Conservation (phyloP, 148 eudicot species). For the Pouteria glomerata region DNA sequence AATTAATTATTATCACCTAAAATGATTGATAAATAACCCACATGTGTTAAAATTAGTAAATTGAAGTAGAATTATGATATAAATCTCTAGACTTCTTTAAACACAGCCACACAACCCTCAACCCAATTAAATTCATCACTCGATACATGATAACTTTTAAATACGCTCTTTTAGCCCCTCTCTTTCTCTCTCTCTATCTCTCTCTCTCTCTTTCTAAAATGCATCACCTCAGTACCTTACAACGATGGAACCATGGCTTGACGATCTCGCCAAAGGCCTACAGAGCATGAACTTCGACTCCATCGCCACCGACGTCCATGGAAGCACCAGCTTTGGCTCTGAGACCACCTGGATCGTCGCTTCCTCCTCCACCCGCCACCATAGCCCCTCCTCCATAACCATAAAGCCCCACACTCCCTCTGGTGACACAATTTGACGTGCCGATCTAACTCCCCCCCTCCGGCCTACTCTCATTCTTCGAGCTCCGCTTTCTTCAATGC, state of each 20-base stretch:
- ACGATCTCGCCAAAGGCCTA: slow-evolving; percentile 65
- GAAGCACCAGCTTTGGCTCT: slow-evolving; percentile 64
- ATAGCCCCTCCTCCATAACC: too few species aligned
- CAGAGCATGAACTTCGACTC: slow-evolving; percentile 83
- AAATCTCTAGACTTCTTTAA: too few species aligned
- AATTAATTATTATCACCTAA: too few species aligned
- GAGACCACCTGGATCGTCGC: slow-evolving; percentile 50
- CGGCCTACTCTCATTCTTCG: slow-evolving; percentile 41
- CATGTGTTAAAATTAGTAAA: too few species aligned
- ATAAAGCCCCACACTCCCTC: slow-evolving; percentile 23
- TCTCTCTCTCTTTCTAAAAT: too few species aligned
- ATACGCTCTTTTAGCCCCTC: too few species aligned
- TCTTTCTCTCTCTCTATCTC: too few species aligned
- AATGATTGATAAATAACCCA: too few species aligned
- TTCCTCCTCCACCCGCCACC: slow-evolving; percentile 32
- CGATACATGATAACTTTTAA: too few species aligned
- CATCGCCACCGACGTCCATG: slow-evolving; percentile 38
- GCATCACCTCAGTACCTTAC: not conserved
- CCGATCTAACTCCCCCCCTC: slow-evolving; percentile 20
- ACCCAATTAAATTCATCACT: too few species aligned
- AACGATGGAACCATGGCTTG: slow-evolving; percentile 47
- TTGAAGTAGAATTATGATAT: too few species aligned
- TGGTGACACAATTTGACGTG: slow-evolving; percentile 32
- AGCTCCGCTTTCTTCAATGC: slow-evolving; percentile 65
- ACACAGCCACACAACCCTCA: too few species aligned